Base-by-base conservation (phyloP, 1,284 basidiomycete genomes). In the Cutaneotrichosporon curvatum region DNA sequence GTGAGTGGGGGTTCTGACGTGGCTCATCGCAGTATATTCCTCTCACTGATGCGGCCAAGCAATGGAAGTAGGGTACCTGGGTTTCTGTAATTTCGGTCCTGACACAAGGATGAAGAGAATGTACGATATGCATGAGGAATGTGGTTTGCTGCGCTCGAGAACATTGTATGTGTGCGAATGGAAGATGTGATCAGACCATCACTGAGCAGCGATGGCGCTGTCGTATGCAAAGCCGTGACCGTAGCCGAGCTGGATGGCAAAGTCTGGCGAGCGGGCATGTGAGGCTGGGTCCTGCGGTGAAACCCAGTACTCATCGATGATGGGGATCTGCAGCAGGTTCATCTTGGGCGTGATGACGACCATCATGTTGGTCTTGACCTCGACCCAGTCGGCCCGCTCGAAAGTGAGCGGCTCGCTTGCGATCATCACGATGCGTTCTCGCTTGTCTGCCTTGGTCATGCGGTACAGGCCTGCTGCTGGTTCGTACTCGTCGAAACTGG, bases 391-490 rank as follows among this genome's bases (percentile, higher is more conserved):
- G 19, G 72, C 68, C 58, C 75, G 37, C 59, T 97, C 92, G 59
- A 94, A 95, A 0, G 91, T 95, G 39, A 95, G 71, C 2, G 91
- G 91, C 62, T 95, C 91, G 58, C 84, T 87, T 4, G 87, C 87
- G 67, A 94, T 83, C 82, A 95, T 84, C 61, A 94, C 89, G 61
- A 95, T 90, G 59, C 88, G 65, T 53, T 72, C 71, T 50, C 94
- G 78, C 73, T 95, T 96, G 73, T 97, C 94, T 32, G 83, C 82
- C 71, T 97, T 98, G 18, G 85, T 85, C 91, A 95, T 96, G 62
- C 84, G 82, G 69, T 94, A 94, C 67, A 92, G 82, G 16, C 87
- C 87, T 2, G 48, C 52, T 7, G 87, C 85, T 12, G 71, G 81
- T 22, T 83, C 81, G 61, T 87, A 90, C 72, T 96, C 90, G 57